A percentile compares a stretch with the other conserved stretches of the same genome.
phyloP scores from a whole-genome alignment of 306 rosid genomes.

The Quillaja saponaria region DNA sequence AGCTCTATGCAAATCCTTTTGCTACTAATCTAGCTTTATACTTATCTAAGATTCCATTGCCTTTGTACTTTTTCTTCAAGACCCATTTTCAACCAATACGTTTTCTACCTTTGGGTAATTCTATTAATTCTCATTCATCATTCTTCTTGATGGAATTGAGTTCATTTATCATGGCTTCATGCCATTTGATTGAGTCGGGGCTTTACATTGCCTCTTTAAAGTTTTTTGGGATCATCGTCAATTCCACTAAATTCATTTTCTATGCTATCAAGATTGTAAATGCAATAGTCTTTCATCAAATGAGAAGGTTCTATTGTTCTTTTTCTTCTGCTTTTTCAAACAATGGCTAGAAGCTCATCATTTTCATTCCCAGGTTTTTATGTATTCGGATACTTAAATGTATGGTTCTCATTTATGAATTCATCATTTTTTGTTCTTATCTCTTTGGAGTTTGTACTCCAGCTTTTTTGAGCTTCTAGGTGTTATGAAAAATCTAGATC shows the following conservation, averaged over 20 bases:
- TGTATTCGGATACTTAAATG: not conserved
- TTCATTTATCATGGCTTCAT: not conserved
- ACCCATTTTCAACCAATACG: not conserved
- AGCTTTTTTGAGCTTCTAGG: too few species aligned
- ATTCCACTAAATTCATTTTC: too few species aligned
- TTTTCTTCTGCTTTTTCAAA: not conserved
- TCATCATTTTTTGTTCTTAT: not conserved
- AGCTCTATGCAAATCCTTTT: not conserved
- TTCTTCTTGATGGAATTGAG: not conserved
- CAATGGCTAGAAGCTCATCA: not conserved
- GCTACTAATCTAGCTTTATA: not conserved
- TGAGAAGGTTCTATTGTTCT: not conserved
- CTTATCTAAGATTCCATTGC: not conserved
- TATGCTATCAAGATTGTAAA: not conserved
- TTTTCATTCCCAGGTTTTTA: not conserved
- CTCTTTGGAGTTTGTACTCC: too few species aligned
- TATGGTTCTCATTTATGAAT: not conserved
- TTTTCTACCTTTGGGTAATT: not conserved
- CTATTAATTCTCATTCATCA: not conserved
- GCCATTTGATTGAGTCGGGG: not conserved
- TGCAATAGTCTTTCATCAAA: not conserved
- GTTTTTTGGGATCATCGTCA: not conserved
- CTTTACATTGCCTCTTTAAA: not conserved
- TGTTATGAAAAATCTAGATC: not conserved
- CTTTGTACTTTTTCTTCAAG: not conserved